Evolutionary conservation across 2,329 filamentous ascomycete species (phyloP).

Genomic region (Lachnellula suecica): DNA sequence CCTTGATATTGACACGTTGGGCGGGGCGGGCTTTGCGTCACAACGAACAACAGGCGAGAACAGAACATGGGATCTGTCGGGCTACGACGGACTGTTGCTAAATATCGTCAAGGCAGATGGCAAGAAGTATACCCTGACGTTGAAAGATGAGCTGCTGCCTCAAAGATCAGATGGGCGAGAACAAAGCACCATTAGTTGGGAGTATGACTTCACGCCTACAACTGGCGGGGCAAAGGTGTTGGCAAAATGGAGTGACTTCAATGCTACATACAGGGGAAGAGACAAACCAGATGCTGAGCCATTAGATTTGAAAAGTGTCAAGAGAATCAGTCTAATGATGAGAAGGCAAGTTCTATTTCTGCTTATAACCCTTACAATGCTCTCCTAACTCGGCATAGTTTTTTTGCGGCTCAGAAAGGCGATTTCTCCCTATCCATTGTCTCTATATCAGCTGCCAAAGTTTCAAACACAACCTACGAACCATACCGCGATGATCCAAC

Average conservation of each 20-base stretch:
- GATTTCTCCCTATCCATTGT: slow-evolving; percentile 58
- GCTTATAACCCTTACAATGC: neutral
- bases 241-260: slow-evolving; percentile 64
- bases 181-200: slow-evolving; percentile 70
- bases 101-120: slow-evolving; percentile 52
- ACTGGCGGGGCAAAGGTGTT: slow-evolving; percentile 43
- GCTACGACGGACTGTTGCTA: slow-evolving; percentile 61
- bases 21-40: slow-evolving; percentile 79
- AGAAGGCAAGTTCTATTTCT: slow-evolving; percentile 58
- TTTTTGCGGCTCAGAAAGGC: slow-evolving; percentile 73
- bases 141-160: slow-evolving; percentile 68
- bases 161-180: slow-evolving; percentile 65
- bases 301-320: slow-evolving; percentile 60
- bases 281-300: slow-evolving; percentile 58
- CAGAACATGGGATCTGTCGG: slow-evolving; percentile 61
- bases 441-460: slow-evolving; percentile 48
- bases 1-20: slow-evolving; percentile 72
- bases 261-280: slow-evolving; percentile 71
- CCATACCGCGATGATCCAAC: slow-evolving; percentile 22
- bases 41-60: slow-evolving; percentile 64
- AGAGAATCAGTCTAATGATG: slow-evolving; percentile 75
- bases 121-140: slow-evolving; percentile 70
- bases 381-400: slow-evolving; percentile 40
- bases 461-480: slow-evolving; percentile 21
- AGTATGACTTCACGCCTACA: slow-evolving; percentile 61